phyloP scores from a whole-genome alignment of 176 grass and related monocot genomes.

The Eleusine indica region DNA sequence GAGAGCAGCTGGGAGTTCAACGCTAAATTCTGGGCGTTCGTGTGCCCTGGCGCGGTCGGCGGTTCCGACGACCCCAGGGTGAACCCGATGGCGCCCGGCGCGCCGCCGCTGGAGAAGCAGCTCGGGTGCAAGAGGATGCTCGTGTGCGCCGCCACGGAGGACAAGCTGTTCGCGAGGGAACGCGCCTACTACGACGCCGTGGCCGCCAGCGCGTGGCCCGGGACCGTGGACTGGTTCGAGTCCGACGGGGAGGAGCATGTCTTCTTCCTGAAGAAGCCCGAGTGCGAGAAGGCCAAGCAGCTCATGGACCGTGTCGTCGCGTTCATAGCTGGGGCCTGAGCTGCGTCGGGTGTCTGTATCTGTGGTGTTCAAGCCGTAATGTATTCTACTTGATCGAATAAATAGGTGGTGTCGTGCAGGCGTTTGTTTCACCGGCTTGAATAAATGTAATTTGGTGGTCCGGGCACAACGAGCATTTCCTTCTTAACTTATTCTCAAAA shows the following conservation, averaged over 20 bases:
- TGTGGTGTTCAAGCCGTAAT: not conserved
- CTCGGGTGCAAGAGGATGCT: slow-evolving; percentile 56
- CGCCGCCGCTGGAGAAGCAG: slow-evolving; percentile 26
- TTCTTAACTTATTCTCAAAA: too few relatives aligned
- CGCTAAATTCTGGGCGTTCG: slow-evolving; percentile 30
- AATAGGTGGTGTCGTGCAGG: too few relatives aligned
- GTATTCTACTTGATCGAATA: too few relatives aligned
- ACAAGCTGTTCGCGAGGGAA: slow-evolving; percentile 39
- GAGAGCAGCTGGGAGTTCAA: too few relatives aligned
- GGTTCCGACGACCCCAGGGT: slow-evolving; percentile 59
- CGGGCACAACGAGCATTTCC: slow-evolving; percentile 15
- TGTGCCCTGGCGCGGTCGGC: slow-evolving; percentile 31
- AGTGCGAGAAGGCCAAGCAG: slow-evolving; percentile 47
- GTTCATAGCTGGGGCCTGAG: slow-evolving; percentile 39
- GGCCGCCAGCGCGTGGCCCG: slow-evolving; percentile 52
- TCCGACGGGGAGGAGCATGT: slow-evolving; percentile 46
- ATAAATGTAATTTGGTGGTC: not conserved
- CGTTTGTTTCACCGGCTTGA: not conserved
- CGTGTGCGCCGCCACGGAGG: slow-evolving; percentile 35
- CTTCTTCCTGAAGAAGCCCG: slow-evolving; percentile 48
- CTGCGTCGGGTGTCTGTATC: not conserved
- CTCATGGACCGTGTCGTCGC: slow-evolving; percentile 37
- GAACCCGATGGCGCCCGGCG: slow-evolving; percentile 46
- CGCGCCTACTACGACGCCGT: slow-evolving; percentile 50
- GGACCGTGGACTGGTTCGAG: slow-evolving; percentile 44